Base-by-base conservation (phyloP, 768 basidiomycete species). In the Dendrothele bispora region DNA sequence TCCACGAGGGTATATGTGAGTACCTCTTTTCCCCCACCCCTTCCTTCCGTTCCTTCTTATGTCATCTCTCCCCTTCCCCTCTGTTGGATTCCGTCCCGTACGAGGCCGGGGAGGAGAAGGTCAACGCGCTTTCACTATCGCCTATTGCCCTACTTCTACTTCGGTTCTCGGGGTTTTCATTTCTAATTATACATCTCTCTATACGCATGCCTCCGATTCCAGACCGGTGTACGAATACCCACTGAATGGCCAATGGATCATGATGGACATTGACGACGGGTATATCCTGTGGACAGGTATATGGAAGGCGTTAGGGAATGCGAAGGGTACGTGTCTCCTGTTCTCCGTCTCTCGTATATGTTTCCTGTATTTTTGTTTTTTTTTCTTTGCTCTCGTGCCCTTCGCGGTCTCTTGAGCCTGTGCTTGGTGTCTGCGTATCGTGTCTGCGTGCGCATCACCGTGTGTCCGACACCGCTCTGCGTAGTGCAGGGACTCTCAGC, bases 181-280 rank as follows among this genome's bases (percentile, higher is more conserved):
- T n/a, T 21, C 37, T 21, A 25, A 40, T 35, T 56, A 75, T 39
- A 25, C 49, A 20, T n/a, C 5, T 22, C 7, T 3, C 2, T 15
- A 39, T 18, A 15, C 7, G 40, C 37, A 39, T 43, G 18, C 45
- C n/a, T 15, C 8, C 42, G n/a, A 18, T 11, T 26, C 27, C 51
- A 81, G 91, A 46, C 89, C 90, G 11, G 91, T 94, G 10, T 93
- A 88, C 59, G 91, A 94, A 62, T 94, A 92, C 58, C 89, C 88
- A 2, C 73, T 94, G 47, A 90, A 91, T 53, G 87, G 85, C 18
- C 90, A 93, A 60, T 91, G 90, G 88, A 89, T 94, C 59, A 93
- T 94, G 91, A 91, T 93, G 81, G 91, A 94, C 70, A 87, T 90
- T 60, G 91, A 94, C 62, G 91, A 92, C 62, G 91, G 91, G 3